Evolutionary conservation across 441 rosid species (phyloP), one percentile per base, ranked within the genome.

Genomic region (Pelargonium fulgidum): DNA sequence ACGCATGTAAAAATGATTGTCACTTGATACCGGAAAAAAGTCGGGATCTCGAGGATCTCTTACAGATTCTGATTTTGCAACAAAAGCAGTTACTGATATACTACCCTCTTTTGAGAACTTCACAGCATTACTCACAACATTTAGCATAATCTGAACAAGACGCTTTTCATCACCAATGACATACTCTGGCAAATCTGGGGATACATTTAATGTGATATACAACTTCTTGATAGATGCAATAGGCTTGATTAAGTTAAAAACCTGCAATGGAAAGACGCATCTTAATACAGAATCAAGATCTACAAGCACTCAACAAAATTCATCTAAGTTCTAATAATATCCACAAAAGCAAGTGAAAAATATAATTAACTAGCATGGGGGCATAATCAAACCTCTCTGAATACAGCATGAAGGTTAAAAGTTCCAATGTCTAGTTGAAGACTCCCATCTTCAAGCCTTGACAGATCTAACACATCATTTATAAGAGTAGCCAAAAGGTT

Each of bases 401-500:
- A 90, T 26, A 86, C 81, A 52, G 78, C 73, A 77, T 80, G 88
- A 72, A 94, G 88, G 81, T 84, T 86, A 69, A 90, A 92, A 71
- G 87, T 81, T 71, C 70, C 86, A 48, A 83, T 71, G 26, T 94
- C 93, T 75, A 94, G 93, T 74, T 85, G 96, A 81, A 92, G 96
- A 82, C 94, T 94, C 45, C 98, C 99, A 85, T 94, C 99, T 83
- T 94, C 99, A 73, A 94, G 90, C 86, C 92, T 92, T 9, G 98
- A 94, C 71, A 94, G 90, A 81, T 94, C 99, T 67, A 94, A 83
- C 70, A 94, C 99, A 78, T 94, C 99, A 71, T 94, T 94, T 81
- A 94, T 86, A 64, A 94, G 77, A 75, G 99, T 90, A 64, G 94
- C 91, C 72, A 94, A 78, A 68, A 94, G 92, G 69, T 85, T 90